These are phyloP conservation scores for Cicer cuneatum DNA, from an alignment of 306 rosid species.

Conservation along the genomic window DNA sequence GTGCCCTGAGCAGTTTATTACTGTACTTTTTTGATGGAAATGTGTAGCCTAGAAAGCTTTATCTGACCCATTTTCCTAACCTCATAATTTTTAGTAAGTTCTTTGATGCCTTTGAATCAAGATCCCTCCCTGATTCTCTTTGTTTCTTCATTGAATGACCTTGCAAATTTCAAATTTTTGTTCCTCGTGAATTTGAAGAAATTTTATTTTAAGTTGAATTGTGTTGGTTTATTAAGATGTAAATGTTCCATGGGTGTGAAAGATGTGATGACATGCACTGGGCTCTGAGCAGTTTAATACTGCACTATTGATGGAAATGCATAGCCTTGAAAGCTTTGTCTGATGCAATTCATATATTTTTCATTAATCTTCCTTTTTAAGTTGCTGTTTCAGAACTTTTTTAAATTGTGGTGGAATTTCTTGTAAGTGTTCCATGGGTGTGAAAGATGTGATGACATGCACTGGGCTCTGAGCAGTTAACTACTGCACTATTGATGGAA, in stretches of 20 bases:
- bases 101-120: neutral
- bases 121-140: too few relatives aligned
- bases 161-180: neutral
- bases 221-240: too few relatives aligned
- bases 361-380: too few relatives aligned
- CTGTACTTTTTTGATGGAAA: neutral
- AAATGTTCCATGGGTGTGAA: too few relatives aligned
- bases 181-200: neutral
- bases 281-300: constrained; percentile 16
- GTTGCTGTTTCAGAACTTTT: too few relatives aligned
- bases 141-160: neutral
- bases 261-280: constrained; percentile 10
- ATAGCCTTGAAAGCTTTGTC: constrained; percentile 2
- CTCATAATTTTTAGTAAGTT: neutral
- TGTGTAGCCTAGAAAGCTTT: neutral
- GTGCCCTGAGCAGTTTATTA: neutral
- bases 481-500: constrained; percentile 1
- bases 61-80: neutral
- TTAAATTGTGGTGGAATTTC: too few relatives aligned
- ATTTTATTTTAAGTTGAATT: neutral
- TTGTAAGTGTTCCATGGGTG: too few relatives aligned
- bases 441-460: neutral
- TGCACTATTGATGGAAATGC: constrained; percentile 9
- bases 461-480: constrained; percentile 26
- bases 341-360: neutral